phyloP scores from a whole-genome alignment of 305 asterid genomes.

The Plantago rigida region DNA sequence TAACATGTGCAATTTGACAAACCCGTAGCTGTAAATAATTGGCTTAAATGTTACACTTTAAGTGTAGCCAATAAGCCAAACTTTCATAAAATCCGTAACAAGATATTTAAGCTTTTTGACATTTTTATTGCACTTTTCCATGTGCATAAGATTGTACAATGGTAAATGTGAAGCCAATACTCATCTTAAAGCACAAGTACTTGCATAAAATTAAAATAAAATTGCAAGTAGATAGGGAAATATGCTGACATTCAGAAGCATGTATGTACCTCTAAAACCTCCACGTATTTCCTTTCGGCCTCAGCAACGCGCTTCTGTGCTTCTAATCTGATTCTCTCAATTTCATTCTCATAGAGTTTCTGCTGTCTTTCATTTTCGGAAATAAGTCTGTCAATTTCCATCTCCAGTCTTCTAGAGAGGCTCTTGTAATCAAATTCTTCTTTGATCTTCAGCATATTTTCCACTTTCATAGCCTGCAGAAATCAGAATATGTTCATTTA shows the following conservation, averaged over 20 bases:
- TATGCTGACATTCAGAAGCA: slow-evolving; percentile 5
- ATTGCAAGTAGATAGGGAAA: background rate
- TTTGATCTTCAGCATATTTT: slow-evolving; percentile 81
- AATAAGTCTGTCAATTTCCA: slow-evolving; percentile 59
- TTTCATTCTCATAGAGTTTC: slow-evolving; percentile 54
- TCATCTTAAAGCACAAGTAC: background rate
- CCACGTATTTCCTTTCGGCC: slow-evolving; percentile 54
- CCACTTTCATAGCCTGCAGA: slow-evolving; percentile 86
- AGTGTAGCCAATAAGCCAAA: background rate
- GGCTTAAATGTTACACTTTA: too few relatives aligned
- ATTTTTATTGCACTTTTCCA: background rate
- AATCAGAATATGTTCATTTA: background rate
- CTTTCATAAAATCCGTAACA: background rate
- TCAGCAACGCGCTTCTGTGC: slow-evolving; percentile 61
- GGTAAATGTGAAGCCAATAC: background rate
- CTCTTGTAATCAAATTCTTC: slow-evolving; percentile 92
- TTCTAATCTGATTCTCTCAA: slow-evolving; percentile 59
- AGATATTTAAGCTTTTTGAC: background rate
- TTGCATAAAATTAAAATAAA: background rate
- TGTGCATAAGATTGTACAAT: background rate
- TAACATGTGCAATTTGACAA: too few relatives aligned
- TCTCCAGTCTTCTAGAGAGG: slow-evolving; percentile 70
- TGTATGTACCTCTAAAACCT: slow-evolving; percentile 54
- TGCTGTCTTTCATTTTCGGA: slow-evolving; percentile 87
- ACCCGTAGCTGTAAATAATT: too few relatives aligned